Percentiles rank a stretch among this genome's conserved stretches.
phyloP scores from a whole-genome alignment of 2,329 filamentous ascomycete species.

The Grosmannia huntii region DNA sequence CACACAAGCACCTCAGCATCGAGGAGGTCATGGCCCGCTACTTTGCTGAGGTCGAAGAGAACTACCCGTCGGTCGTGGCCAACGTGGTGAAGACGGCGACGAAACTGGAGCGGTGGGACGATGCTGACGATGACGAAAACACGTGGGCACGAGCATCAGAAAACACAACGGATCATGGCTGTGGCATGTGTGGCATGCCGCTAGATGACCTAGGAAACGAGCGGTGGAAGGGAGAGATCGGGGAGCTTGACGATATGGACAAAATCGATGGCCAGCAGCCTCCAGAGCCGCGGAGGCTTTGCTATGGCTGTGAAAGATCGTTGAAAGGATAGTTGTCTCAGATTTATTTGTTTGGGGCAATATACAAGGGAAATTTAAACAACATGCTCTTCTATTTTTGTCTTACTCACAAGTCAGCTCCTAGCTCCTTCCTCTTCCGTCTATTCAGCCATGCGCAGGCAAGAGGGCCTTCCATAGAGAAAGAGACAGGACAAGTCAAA shows the following conservation, averaged over 20 bases:
- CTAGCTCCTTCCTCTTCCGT: too few relatives aligned
- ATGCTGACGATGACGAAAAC: not conserved
- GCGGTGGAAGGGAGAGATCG: conserved; percentile 50
- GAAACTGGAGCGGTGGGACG: conserved; percentile 50
- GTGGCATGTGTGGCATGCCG: conserved; percentile 57
- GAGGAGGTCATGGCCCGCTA: conserved; percentile 84
- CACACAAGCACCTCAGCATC: conserved; percentile 70
- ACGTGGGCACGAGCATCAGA: conserved; percentile 1
- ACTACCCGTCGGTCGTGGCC: conserved; percentile 81
- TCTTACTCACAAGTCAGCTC: not conserved
- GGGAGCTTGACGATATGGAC: conserved; percentile 22
- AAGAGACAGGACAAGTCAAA: not conserved
- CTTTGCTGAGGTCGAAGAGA: conserved; percentile 72
- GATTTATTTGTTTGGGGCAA: not conserved
- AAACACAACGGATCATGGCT: conserved; percentile 21
- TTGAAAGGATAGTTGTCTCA: conserved; percentile 30
- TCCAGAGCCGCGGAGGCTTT: conserved; percentile 30
- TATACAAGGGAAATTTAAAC: not conserved
- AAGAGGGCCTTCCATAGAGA: not conserved
- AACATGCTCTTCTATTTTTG: not conserved
- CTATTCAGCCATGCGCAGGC: too few relatives aligned
- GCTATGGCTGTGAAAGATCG: conserved; percentile 64
- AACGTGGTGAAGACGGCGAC: conserved; percentile 91
- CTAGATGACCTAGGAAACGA: conserved; percentile 51
- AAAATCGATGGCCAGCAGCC: conserved; percentile 15